These are phyloP conservation scores for Fusarium falciforme DNA, from an alignment of 2,329 filamentous ascomycete species.

Conservation along the genomic window DNA sequence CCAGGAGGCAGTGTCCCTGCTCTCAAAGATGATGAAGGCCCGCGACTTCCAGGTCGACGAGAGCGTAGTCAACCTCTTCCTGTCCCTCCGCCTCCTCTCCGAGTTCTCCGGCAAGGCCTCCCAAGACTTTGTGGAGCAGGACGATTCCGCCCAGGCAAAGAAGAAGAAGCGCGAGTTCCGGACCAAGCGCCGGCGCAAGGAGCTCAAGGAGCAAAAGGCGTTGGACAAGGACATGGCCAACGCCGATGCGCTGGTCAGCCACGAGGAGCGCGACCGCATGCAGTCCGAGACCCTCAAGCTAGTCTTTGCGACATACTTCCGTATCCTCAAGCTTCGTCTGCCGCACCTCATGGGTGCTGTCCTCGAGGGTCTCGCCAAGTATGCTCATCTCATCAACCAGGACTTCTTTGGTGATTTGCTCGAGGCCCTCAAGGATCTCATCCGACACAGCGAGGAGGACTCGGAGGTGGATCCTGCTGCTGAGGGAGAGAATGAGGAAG, in stretches of 20 bases:
- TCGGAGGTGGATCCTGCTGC: slow-evolving; percentile 57
- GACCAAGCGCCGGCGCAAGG: slow-evolving; percentile 88
- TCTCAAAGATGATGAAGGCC: slow-evolving; percentile 96
- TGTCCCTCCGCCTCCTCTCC: slow-evolving; percentile 87
- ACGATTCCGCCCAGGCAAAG: slow-evolving; percentile 65
- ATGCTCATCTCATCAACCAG: slow-evolving; percentile 97
- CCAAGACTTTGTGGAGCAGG: slow-evolving; percentile 75
- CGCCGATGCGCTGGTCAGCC: slow-evolving; percentile 88
- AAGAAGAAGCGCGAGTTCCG: slow-evolving; percentile 81
- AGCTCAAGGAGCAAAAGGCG: slow-evolving; percentile 84
- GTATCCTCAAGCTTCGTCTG: slow-evolving; percentile 85
- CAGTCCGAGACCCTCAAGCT: slow-evolving; percentile 96
- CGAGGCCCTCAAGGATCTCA: slow-evolving; percentile 93
- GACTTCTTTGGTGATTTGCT: slow-evolving; percentile 98
- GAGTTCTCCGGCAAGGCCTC: slow-evolving; percentile 91
- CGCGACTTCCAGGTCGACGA: slow-evolving; percentile 87
- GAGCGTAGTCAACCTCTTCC: slow-evolving; percentile 87
- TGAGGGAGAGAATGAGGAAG: slow-evolving; percentile 58
- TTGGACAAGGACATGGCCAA: slow-evolving; percentile 94
- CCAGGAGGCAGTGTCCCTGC: slow-evolving; percentile 83
- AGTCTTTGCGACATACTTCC: slow-evolving; percentile 95
- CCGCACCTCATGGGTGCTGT: slow-evolving; percentile 96
- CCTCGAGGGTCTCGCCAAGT: slow-evolving; percentile 92
- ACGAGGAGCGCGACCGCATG: slow-evolving; percentile 93
- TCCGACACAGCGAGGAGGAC: slow-evolving; percentile 76